Percentiles rank a stretch among this genome's conserved stretches.
Conservation (phyloP, 768 basidiomycete species). For the Pleurotus pulmonarius region DNA sequence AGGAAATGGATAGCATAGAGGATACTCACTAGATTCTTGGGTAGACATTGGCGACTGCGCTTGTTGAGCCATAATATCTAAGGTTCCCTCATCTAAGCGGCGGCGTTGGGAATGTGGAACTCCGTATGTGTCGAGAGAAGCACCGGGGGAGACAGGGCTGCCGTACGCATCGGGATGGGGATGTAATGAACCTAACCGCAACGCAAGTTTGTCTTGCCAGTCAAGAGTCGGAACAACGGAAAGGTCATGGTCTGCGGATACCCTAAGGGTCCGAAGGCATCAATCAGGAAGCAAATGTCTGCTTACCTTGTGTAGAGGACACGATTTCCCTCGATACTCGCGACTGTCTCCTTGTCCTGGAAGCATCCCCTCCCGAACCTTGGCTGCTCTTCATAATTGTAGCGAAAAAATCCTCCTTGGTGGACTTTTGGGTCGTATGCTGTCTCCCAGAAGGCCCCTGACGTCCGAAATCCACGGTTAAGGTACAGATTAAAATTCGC, state of each 20-base stretch:
- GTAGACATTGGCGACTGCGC: not conserved
- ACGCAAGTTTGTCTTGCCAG: slow-evolving; percentile 74
- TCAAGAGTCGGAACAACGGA: slow-evolving; percentile 66
- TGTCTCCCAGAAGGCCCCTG: slow-evolving; percentile 70
- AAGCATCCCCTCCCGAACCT: slow-evolving; percentile 44
- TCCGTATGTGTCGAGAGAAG: slow-evolving; percentile 1
- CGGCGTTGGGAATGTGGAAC: slow-evolving; percentile 6
- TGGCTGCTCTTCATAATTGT: slow-evolving; percentile 64
- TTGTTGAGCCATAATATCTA: not conserved
- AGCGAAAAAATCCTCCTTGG: slow-evolving; percentile 77
- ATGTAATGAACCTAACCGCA: slow-evolving; percentile 39
- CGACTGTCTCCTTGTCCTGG: slow-evolving; percentile 68
- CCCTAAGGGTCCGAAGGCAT: slow-evolving; percentile 8
- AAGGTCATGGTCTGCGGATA: slow-evolving; percentile 48
- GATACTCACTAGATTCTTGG: not conserved
- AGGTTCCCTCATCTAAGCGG: slow-evolving; percentile 1
- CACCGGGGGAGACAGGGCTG: not conserved
- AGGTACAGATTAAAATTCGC: slow-evolving; percentile 5
- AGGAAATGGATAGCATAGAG: too few relatives aligned
- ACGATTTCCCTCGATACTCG: slow-evolving; percentile 77
- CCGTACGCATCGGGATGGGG: slow-evolving; percentile 10
- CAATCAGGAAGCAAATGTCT: not conserved
- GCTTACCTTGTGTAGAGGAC: slow-evolving; percentile 59
- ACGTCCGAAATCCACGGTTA: not conserved
- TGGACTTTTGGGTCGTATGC: slow-evolving; percentile 55